Conservation (phyloP, 2,329 filamentous ascomycete genomes). For the Alternaria brassicicola region DNA sequence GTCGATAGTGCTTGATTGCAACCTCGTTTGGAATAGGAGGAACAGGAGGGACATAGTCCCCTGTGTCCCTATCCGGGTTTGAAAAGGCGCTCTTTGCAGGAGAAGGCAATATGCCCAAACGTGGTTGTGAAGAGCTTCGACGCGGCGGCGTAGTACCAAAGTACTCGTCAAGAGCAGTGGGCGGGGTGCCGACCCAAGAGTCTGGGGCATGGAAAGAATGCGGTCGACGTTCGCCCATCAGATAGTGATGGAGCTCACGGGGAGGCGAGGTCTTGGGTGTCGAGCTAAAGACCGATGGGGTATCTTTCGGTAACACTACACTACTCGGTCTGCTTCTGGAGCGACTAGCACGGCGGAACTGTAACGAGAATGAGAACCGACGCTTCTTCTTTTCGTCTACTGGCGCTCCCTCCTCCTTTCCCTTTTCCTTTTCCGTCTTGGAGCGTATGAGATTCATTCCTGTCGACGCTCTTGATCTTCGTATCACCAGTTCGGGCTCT, state of each 20-base stretch:
- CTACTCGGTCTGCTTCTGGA: slow-evolving; percentile 41
- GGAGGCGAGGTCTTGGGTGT: slow-evolving; percentile 31
- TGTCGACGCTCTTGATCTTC: slow-evolving; percentile 21
- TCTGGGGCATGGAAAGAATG: slow-evolving; percentile 43
- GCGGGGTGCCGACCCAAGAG: slow-evolving; percentile 28
- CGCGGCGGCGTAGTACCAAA: slow-evolving; percentile 14
- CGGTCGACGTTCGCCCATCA: slow-evolving; percentile 25
- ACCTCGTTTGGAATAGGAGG: slow-evolving; percentile 35
- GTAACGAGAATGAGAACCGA: slow-evolving; percentile 42
- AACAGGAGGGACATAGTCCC: slow-evolving; percentile 35
- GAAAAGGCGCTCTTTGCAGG: slow-evolving; percentile 41
- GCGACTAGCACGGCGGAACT: slow-evolving; percentile 43
- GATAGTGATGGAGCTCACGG: slow-evolving; percentile 28
- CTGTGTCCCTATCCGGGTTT: slow-evolving; percentile 23
- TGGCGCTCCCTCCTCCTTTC: slow-evolving; percentile 15
- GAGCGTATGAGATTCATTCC: slow-evolving; percentile 11
- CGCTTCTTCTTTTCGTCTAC: slow-evolving; percentile 37
- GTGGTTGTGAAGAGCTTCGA: slow-evolving; percentile 7
- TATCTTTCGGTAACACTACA: slow-evolving; percentile 31
- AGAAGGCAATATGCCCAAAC: slow-evolving; percentile 35
- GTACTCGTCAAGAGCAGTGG: slow-evolving; percentile 14
- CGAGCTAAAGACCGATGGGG: slow-evolving; percentile 12
- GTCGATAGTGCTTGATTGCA: slow-evolving; percentile 14
- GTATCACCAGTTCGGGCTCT: slow-evolving; percentile 36
- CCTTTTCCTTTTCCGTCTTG: slow-evolving; percentile 18